Conservation (phyloP, 257 asterid genomes). For the Capsicum chinense region DNA sequence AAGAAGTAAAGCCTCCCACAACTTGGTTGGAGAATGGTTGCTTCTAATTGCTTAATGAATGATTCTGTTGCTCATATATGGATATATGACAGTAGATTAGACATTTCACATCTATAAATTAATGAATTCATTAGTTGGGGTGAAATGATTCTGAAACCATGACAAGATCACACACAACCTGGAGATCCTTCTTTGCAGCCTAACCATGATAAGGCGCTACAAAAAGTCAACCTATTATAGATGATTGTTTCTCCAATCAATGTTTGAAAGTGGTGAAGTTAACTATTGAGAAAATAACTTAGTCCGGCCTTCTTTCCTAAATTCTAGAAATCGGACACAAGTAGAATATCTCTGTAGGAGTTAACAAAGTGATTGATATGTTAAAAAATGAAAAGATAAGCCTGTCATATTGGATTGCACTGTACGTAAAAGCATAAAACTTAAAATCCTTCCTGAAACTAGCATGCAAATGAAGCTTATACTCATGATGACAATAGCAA, state of each 20-base stretch:
- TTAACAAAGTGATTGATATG: not conserved
- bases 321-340: not conserved
- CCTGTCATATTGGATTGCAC: not conserved
- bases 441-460: not conserved
- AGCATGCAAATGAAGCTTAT: not conserved
- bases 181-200: slow-evolving; percentile 4
- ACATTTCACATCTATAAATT: not conserved
- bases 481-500: not conserved
- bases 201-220: not conserved
- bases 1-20: slow-evolving; percentile 9
- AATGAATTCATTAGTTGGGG: slow-evolving; percentile 9
- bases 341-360: not conserved
- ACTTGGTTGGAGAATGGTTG: slow-evolving; percentile 8
- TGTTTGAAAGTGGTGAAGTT: slow-evolving; percentile 18
- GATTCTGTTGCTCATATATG: not conserved
- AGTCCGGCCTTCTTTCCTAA: not conserved
- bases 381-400: not conserved
- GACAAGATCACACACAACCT: slow-evolving; percentile 8
- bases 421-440: not conserved
- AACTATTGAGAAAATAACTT: not conserved
- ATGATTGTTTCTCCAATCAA: not conserved
- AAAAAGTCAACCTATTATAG: slow-evolving; percentile 10
- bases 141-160: slow-evolving; percentile 4
- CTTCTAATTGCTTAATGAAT: not conserved
- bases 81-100: not conserved